These are phyloP conservation scores for Pezicula neosporulosa DNA, from an alignment of 2,329 filamentous ascomycete genomes.

Conservation along the genomic window DNA sequence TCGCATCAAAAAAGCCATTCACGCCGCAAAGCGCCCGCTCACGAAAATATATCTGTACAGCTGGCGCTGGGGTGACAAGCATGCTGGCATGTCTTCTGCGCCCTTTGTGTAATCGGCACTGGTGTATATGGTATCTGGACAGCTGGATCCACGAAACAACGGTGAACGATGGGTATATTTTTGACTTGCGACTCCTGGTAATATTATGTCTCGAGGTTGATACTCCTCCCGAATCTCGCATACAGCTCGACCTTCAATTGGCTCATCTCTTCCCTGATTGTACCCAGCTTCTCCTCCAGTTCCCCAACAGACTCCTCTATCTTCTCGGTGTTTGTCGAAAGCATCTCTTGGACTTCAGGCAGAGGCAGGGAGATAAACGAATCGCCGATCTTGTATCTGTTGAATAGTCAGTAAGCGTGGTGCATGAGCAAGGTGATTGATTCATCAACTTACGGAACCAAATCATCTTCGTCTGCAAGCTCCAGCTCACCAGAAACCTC, in stretches of 20 bases:
- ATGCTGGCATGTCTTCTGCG: background rate
- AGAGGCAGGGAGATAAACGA: slow-evolving; percentile 88
- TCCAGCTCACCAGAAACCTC: slow-evolving; percentile 90
- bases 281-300: slow-evolving; percentile 73
- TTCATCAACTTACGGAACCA: slow-evolving; percentile 65
- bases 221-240: slow-evolving; percentile 91
- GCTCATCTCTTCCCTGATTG: slow-evolving; percentile 81
- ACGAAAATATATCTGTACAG: no score
- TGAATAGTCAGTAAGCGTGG: background rate
- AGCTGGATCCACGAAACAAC: background rate
- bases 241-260: slow-evolving; percentile 90
- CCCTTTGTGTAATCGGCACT: background rate
- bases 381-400: slow-evolving; percentile 93
- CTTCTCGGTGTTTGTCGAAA: slow-evolving; percentile 65
- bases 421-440: background rate
- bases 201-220: slow-evolving; percentile 84
- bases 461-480: slow-evolving; percentile 90
- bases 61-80: no score
- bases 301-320: slow-evolving; percentile 74
- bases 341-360: slow-evolving; percentile 80
- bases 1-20: no score
- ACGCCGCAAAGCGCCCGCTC: no score
- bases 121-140: no score
- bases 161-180: slow-evolving; percentile 16
- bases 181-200: slow-evolving; percentile 8